Conservation (phyloP, 2,329 filamentous ascomycete genomes). For the Balansia obtecta region DNA sequence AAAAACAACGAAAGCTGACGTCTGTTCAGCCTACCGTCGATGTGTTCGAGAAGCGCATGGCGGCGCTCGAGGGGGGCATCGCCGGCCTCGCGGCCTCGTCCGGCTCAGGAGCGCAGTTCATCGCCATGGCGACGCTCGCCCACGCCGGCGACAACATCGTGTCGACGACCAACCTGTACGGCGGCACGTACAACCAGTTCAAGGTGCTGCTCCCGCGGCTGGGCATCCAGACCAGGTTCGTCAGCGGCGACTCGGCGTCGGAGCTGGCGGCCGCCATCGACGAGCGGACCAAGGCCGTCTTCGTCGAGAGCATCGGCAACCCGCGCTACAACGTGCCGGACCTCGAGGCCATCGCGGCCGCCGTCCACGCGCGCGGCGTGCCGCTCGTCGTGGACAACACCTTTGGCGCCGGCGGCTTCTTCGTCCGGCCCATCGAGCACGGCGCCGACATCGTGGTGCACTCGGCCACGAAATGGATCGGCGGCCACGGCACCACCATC, state of each 20-base stretch:
- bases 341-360: constrained; percentile 72
- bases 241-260: constrained; percentile 65
- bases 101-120: constrained; percentile 86
- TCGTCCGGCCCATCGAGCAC: constrained; percentile 73
- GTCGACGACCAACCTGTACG: constrained; percentile 81
- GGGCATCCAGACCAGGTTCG: constrained; percentile 79
- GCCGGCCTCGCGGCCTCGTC: constrained; percentile 77
- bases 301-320: constrained; percentile 87
- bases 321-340: constrained; percentile 88
- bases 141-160: constrained; percentile 87
- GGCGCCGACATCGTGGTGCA: constrained; percentile 91
- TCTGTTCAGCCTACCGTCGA: constrained; percentile 91
- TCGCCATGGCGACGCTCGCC: constrained; percentile 74
- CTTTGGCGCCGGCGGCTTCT: constrained; percentile 87
- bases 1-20: too few species aligned
- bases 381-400: constrained; percentile 78
- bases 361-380: constrained; percentile 58
- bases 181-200: constrained; percentile 94
- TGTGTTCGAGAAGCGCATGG: constrained; percentile 92
- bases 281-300: constrained; percentile 85
- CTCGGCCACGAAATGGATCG: constrained; percentile 95
- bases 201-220: constrained; percentile 83
- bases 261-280: constrained; percentile 77
- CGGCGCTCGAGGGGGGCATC: constrained; percentile 86
- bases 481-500: constrained; percentile 87